Evolutionary conservation across 2,329 filamentous ascomycete genomes (phyloP), one percentile per base, ranked within the genome.

Genomic region (Amauroascus verrucosus): DNA sequence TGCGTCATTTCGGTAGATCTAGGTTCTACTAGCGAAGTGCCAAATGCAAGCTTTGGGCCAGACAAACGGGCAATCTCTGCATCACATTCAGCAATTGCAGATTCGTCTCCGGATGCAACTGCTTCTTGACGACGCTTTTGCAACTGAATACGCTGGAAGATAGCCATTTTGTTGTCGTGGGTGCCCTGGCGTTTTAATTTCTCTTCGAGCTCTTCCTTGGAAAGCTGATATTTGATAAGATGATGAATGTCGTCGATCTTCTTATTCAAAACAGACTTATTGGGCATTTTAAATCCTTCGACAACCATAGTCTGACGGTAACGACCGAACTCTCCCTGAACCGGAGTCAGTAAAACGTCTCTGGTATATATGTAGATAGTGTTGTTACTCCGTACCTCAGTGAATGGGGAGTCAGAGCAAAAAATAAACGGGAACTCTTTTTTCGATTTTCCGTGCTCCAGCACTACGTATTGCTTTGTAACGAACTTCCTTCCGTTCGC

Each of bases 341-440:
- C 52, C 16, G 11, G 24, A 4, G 52, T 24, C 16, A 26, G 40
- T 35, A 7, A 30, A 54, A 24, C n/a, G 9, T n/a, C 18, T 14
- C 18, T n/a, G 13, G 33, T 3, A 22, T n/a, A n/a, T n/a, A n/a
- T n/a, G n/a, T n/a, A 8, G n/a, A 51, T 32, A 20, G 37, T n/a
- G 24, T 33, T 32, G 20, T 4, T 16, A 1, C 5, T 47, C 14
- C 76, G 59, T 73, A 88, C 85, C 69, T 93, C 88, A n/a, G 85
- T 87, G 64, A 97, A 86, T 40, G 78, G 76, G 48, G 83, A 82
- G 67, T 95, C 90, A 0, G 93, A 97, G 65, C 91, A 90, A 58
- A 85, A 84, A 57, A 93, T 84, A 68, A 97, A 96, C 3, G 90
- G 89, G 72, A 89, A 96, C 33, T 90, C 83, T 66, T 85, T 85